Base-by-base conservation (phyloP, 495 filamentous ascomycete species). In the Amphirosellinia nigrospora region DNA sequence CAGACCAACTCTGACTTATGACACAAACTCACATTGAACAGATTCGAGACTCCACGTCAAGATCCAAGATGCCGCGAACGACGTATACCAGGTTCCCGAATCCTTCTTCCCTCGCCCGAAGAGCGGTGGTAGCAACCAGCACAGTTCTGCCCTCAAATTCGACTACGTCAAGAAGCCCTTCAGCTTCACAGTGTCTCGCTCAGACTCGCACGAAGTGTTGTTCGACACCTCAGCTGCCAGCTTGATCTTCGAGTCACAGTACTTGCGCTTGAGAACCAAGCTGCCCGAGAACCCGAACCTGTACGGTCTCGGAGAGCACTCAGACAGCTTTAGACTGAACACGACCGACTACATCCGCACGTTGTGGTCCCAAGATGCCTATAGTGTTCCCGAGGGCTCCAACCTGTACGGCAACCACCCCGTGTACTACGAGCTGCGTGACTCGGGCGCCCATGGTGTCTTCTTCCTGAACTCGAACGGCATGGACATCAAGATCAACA, bases 371-470 rank as follows among this genome's bases (percentile, higher is more conserved):
- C 89, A 92, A 59, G 93, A 96, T 79, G 78, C 92, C 0, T 94
- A 91, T 72, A 82, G 81, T 16, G 79, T 77, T 0, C 81, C 82
- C 13, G 69, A 72, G 8, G 75, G 75, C 4, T 83, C 86, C n/a
- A 97, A 97, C 75, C 78, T 96, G 26, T 97, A 97, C 72, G 92
- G 93, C 7, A 89, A 86, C 70, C 94, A 97, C 73, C 94, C 94
- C 0, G 83, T 97, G 15, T 97, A 97, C 80, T 90, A 91, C 71
- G 94, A 96, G 69, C 90, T 93, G 75, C 88, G 94, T 11, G 79
- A 79, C 23, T 78, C 83, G 15, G 90, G 91, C 19, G 91, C 92
- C 3, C 93, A 96, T 76, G 94, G 91, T 48, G 93, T 96, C 26
- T 92, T 97, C 79, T 82, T 96, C 60, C 79, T 94, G 71, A 94